These are phyloP conservation scores for Angophora floribunda DNA, from an alignment of 345 rosid genomes.

Conservation along the genomic window DNA sequence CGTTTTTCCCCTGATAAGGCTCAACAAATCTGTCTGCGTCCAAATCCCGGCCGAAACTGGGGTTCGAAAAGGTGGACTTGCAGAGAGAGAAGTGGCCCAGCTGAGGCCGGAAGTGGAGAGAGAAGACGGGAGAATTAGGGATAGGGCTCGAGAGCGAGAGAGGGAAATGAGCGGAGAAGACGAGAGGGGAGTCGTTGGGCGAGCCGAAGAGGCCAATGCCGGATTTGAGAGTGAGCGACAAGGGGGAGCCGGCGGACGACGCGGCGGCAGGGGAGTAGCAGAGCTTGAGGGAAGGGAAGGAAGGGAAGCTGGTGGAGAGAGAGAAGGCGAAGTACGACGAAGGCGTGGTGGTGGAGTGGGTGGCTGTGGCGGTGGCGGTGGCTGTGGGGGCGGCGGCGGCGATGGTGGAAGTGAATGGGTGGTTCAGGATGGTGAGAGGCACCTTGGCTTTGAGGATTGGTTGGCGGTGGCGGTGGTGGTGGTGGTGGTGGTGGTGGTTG, in stretches of 20 bases:
- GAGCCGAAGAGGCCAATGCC: conserved; percentile 59
- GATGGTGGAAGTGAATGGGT: conserved; percentile 29
- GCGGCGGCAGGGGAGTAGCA: conserved; percentile 24
- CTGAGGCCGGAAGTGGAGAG: conserved; percentile 56
- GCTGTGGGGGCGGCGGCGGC: conserved; percentile 3
- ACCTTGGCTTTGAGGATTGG: conserved; percentile 39
- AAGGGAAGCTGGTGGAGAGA: conserved; percentile 42
- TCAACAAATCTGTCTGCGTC: not conserved
- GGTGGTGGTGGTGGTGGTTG: not conserved
- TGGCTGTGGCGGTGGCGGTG: not conserved
- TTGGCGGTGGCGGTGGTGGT: not conserved
- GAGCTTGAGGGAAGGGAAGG: conserved; percentile 50
- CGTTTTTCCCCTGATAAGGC: not conserved
- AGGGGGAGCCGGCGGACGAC: conserved; percentile 14
- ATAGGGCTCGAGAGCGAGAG: conserved; percentile 14
- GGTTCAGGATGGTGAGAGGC: conserved; percentile 38
- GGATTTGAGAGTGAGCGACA: conserved; percentile 47
- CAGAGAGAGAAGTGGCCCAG: conserved; percentile 41
- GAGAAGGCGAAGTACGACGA: conserved; percentile 22
- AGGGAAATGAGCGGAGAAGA: conserved; percentile 45
- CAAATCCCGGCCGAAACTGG: not conserved
- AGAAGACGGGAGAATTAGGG: conserved; percentile 30
- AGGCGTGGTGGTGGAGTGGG: conserved; percentile 5
- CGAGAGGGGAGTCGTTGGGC: conserved; percentile 44
- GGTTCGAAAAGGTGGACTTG: conserved; percentile 27